Evolutionary conservation across 768 basidiomycete genomes (phyloP).

Genomic region (Termitomyces sp.): DNA sequence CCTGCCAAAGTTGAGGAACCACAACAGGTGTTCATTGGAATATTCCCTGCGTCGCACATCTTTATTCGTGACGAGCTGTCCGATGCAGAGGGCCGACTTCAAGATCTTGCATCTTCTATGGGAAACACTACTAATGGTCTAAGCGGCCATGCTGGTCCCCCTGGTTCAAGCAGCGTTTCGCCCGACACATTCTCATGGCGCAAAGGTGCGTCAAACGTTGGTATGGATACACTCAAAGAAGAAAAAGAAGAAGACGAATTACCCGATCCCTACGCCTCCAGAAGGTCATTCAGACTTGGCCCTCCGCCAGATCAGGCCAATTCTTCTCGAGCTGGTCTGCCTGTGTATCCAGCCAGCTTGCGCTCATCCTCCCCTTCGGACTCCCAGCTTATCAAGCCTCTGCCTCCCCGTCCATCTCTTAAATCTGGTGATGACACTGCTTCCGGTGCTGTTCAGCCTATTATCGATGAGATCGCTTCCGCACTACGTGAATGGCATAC

Average conservation of each 20-base stretch:
- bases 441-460: slow-evolving; percentile 77
- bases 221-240: slow-evolving; percentile 57
- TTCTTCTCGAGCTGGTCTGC: slow-evolving; percentile 64
- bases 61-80: slow-evolving; percentile 81
- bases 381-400: slow-evolving; percentile 62
- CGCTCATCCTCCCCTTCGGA: slow-evolving; percentile 66
- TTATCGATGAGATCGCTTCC: slow-evolving; percentile 96
- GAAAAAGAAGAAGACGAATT: slow-evolving; percentile 66
- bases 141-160: slow-evolving; percentile 24
- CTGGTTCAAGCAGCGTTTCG: slow-evolving; percentile 32
- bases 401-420: slow-evolving; percentile 89
- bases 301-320: slow-evolving; percentile 74
- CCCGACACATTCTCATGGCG: slow-evolving; percentile 47
- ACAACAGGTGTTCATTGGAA: slow-evolving; percentile 89
- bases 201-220: slow-evolving; percentile 35
- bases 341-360: slow-evolving; percentile 72
- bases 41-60: slow-evolving; percentile 89
- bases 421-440: slow-evolving; percentile 93
- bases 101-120: slow-evolving; percentile 63
- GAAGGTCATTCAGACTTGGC: slow-evolving; percentile 67
- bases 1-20: slow-evolving; percentile 65
- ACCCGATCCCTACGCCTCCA: slow-evolving; percentile 26
- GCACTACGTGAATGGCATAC: slow-evolving; percentile 95
- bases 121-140: slow-evolving; percentile 21
- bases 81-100: slow-evolving; percentile 83